Conservation (phyloP, 2,329 filamentous ascomycete genomes). For the Fusarium subtropicale region DNA sequence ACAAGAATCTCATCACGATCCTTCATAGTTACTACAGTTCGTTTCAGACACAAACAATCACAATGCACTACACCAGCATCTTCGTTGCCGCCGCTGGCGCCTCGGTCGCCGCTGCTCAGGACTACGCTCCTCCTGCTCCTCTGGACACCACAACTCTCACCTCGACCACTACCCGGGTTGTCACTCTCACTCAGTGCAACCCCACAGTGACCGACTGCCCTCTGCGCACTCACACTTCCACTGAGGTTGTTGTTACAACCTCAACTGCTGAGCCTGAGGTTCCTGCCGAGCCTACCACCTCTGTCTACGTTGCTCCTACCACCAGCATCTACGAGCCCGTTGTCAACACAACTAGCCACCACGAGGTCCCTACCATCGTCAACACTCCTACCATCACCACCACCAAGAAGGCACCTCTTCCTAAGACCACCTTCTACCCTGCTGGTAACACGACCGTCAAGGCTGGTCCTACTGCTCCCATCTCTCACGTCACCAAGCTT, state of each 20-base stretch:
- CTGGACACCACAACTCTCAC: constrained; percentile 55
- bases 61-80: constrained; percentile 61
- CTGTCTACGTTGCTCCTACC: constrained; percentile 35
- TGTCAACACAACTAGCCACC: constrained; percentile 45
- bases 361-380: constrained; percentile 35
- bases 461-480: constrained; percentile 42
- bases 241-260: constrained; percentile 42
- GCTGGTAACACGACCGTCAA: constrained; percentile 45
- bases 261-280: constrained; percentile 37
- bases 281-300: constrained; percentile 24
- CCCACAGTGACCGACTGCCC: constrained; percentile 45
- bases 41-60: constrained; percentile 45
- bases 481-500: constrained; percentile 36
- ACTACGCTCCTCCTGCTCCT: constrained; percentile 29
- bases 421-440: constrained; percentile 44
- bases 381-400: constrained; percentile 46
- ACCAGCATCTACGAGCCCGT: constrained; percentile 44
- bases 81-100: constrained; percentile 57
- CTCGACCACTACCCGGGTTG: constrained; percentile 57
- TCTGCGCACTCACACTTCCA: constrained; percentile 43
- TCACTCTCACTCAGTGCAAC: constrained; percentile 63
- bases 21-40: constrained; percentile 18
- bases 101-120: constrained; percentile 51
- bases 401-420: constrained; percentile 39
- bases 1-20: constrained; percentile 20